Evolutionary conservation across 257 asterid species (phyloP).

Genomic region (Misopates orontium): DNA sequence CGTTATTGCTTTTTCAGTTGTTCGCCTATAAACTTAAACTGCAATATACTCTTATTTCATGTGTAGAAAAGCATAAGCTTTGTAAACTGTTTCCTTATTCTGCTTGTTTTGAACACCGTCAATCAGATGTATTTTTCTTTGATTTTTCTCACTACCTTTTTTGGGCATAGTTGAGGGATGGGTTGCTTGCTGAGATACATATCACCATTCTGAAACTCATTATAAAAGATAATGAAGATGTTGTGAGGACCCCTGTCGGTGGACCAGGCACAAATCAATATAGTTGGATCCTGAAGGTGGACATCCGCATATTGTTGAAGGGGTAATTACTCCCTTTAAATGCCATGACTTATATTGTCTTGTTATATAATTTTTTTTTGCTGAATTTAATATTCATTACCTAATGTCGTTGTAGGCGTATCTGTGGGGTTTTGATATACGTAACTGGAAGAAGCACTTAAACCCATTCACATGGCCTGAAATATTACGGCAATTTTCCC

Average conservation of each 20-base stretch:
- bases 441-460: conserved; percentile 88
- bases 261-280: conserved; percentile 99
- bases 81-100: conserved; percentile 1
- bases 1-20: not conserved
- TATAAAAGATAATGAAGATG: conserved; percentile 94
- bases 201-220: conserved; percentile 72
- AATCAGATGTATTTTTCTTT: not conserved
- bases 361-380: not conserved
- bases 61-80: not conserved
- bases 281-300: conserved; percentile 97
- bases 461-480: conserved; percentile 96
- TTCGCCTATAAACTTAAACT: not conserved
- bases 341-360: not conserved
- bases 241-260: conserved; percentile 90
- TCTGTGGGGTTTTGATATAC: conserved; percentile 92
- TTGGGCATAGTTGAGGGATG: no score
- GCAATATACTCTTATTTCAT: not conserved
- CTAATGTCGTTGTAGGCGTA: conserved; percentile 63
- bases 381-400: conserved; percentile 21
- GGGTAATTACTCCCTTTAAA: conserved; percentile 57
- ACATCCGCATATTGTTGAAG: conserved; percentile 94
- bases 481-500: conserved; percentile 87
- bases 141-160: not conserved
- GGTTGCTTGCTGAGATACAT: conserved; percentile 80
- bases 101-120: conserved; percentile 3